phyloP scores from a whole-genome alignment of 208 protist genomes.

The Leishmania braziliensis region DNA sequence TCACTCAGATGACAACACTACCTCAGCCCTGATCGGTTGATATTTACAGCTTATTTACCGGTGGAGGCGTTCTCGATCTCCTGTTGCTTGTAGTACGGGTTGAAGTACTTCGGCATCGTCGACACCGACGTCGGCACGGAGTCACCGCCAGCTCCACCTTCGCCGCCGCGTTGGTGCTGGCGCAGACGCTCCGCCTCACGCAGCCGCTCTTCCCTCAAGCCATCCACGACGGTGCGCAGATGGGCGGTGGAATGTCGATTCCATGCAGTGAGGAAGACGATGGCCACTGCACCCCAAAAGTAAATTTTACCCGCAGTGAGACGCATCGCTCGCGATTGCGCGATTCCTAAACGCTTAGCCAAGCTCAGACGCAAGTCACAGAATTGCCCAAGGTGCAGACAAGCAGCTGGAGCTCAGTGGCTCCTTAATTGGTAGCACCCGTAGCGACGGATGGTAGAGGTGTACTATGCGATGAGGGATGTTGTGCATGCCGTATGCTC shows the following conservation, averaged over 20 bases:
- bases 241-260: slow-evolving; percentile 64
- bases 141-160: background rate
- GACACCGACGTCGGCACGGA: slow-evolving; percentile 16
- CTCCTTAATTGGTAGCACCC: too few species aligned
- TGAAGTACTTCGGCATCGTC: slow-evolving; percentile 50
- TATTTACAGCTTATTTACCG: slow-evolving; percentile 10
- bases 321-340: slow-evolving; percentile 40
- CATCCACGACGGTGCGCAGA: slow-evolving; percentile 66
- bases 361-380: background rate
- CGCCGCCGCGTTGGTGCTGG: slow-evolving; percentile 25
- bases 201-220: slow-evolving; percentile 64
- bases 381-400: background rate
- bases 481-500: background rate
- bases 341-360: background rate
- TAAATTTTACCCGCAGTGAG: slow-evolving; percentile 84
- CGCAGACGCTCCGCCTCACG: slow-evolving; percentile 58
- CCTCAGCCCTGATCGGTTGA: too few species aligned
- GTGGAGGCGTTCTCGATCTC: slow-evolving; percentile 39
- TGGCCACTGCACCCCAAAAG: slow-evolving; percentile 51
- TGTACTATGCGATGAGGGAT: background rate
- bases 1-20: background rate
- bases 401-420: background rate
- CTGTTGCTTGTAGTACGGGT: slow-evolving; percentile 60
- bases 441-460: background rate
- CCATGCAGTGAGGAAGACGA: slow-evolving; percentile 64